Evolutionary conservation across 495 filamentous ascomycete genomes (phyloP), one percentile per base, ranked within the genome.

Genomic region (Penicillium malachiteum): DNA sequence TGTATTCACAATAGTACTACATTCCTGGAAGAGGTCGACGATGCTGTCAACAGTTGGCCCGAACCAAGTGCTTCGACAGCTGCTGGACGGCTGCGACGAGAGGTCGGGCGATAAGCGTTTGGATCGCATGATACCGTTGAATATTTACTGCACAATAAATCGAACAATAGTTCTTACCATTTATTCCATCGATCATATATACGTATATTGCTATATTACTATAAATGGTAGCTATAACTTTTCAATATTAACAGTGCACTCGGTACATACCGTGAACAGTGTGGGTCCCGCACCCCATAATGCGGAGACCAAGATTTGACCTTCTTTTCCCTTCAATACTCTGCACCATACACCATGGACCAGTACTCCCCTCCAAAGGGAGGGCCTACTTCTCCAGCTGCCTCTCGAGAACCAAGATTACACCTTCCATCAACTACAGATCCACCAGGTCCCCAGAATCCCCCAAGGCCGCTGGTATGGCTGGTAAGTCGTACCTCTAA

Each of bases 1-100:
- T 83, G 76, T 11, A 76, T 97, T 38, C 87, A 93, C 63, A 97
- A 96, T 66, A 93, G 90, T 58, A 82, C 77, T 5, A 89, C 85
- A 3, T 97, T 97, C 69, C 64, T 96, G 55, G 91, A 95, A 67
- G 90, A 94, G 74, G 84, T 93, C 40, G 85, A 90, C 52, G 87
- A 92, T 68, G 85, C 86, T 18, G 88, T 92, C 9, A 77, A 75
- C 18, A 82, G 83, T 31, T 97, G 93, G 93, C 91, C 91, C 10
- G 88, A 90, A 48, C 79, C 84, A 35, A 73, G 79, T 37, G 81
- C 88, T 18, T 77, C 81, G 30, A 85, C 87, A 50, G 87, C 87
- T 52, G 85, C 86, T 48, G 91, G 82, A 50, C 81, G 89, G 70
- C 72, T 93, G 59, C 81, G 87, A 60, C 84, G 81, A 67, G 87